Conservation (phyloP, 495 filamentous ascomycete genomes). For the Daldinia grandis region DNA sequence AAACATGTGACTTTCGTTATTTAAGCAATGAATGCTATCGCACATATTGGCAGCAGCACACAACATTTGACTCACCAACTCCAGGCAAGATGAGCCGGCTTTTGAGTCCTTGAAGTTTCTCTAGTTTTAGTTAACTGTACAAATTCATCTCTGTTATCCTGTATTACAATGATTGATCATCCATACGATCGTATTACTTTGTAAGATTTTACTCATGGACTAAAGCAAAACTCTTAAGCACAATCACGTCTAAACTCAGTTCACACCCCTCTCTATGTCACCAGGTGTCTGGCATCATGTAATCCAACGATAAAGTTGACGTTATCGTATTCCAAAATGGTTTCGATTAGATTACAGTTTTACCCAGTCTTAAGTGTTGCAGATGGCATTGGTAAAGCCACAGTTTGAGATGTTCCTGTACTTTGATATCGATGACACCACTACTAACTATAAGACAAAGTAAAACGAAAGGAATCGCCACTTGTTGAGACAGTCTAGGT, state of each 20-base stretch:
- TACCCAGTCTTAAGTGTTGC: neutral
- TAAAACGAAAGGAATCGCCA: neutral
- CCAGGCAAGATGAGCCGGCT: neutral
- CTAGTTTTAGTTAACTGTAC: no score
- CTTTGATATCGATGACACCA: neutral
- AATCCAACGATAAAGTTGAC: neutral
- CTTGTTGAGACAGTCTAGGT: neutral
- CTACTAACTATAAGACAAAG: neutral
- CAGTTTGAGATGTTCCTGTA: slow-evolving; percentile 3
- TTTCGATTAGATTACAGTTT: neutral
- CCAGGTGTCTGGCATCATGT: neutral
- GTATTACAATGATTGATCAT: neutral
- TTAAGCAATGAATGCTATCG: neutral
- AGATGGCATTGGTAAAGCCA: neutral
- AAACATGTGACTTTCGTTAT: neutral
- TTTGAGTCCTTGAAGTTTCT: neutral
- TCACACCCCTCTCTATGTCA: neutral
- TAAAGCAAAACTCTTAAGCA: neutral
- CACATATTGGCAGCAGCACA: neutral
- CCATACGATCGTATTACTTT: neutral
- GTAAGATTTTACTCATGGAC: neutral
- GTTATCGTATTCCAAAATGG: neutral
- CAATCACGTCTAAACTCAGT: neutral
- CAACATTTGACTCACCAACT: neutral
- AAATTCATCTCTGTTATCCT: neutral